phyloP scores from a whole-genome alignment of 2,329 filamentous ascomycete species.

The Alternaria triticimaculans region DNA sequence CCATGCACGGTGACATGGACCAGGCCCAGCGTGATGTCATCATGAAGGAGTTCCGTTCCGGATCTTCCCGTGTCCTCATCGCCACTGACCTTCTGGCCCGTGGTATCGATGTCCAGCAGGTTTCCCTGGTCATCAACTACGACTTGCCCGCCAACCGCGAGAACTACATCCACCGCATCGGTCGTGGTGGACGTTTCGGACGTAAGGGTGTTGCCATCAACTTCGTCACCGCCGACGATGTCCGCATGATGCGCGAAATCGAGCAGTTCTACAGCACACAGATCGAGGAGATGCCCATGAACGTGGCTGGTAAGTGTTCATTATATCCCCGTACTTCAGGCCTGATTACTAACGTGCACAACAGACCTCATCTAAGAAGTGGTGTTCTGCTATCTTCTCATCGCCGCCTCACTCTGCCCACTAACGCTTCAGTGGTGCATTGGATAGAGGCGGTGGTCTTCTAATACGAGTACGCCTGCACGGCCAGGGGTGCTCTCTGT shows the following conservation, averaged over 20 bases:
- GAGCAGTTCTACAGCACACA: conserved; percentile 99
- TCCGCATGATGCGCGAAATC: conserved; percentile 99
- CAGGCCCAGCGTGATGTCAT: conserved; percentile 97
- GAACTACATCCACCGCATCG: conserved; percentile 99
- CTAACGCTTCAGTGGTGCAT: conserved; percentile 33
- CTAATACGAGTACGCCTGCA: conserved; percentile 44
- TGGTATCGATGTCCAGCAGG: conserved; percentile 99
- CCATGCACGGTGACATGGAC: conserved; percentile 99
- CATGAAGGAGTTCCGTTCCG: conserved; percentile 99
- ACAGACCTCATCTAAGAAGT: conserved; percentile 50
- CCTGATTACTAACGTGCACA: conserved; percentile 16
- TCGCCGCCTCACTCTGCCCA: conserved; percentile 33
- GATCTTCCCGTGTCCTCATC: conserved; percentile 97
- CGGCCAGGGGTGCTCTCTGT: conserved; percentile 37
- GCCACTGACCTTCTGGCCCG: conserved; percentile 96
- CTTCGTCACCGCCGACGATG: conserved; percentile 99
- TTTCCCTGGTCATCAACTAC: conserved; percentile 99
- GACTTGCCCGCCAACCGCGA: conserved; percentile 98
- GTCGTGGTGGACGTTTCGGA: conserved; percentile 99
- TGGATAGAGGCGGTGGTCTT: conserved; percentile 36
- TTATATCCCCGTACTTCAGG: neutral
- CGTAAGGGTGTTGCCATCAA: conserved; percentile 99
- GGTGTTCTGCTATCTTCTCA: conserved; percentile 29
- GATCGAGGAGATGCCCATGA: conserved; percentile 99
- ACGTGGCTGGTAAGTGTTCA: conserved; percentile 67